Percentiles rank a stretch among this genome's conserved stretches.
Conservation (phyloP, 2,329 filamentous ascomycete genomes). For the Paraphaeosphaeria minitans region DNA sequence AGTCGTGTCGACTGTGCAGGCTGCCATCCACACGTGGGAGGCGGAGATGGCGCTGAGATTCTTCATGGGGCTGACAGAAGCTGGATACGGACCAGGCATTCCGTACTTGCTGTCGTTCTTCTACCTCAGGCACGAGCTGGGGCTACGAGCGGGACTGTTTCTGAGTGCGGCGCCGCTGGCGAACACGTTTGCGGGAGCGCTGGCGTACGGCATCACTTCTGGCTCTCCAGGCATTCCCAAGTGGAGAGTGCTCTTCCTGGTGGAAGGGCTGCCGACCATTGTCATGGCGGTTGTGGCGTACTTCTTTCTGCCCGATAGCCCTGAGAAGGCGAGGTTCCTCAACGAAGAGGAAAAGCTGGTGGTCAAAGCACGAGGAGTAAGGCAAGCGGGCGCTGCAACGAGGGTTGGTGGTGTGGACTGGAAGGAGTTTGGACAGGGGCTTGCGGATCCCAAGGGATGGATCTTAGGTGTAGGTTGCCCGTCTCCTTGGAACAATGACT, state of each 20-base stretch:
- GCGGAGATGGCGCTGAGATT: constrained; percentile 45
- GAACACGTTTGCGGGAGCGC: constrained; percentile 75
- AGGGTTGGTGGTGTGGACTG: constrained; percentile 36
- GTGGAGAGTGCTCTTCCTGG: constrained; percentile 65
- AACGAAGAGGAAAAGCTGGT: constrained; percentile 48
- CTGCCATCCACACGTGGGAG: constrained; percentile 35
- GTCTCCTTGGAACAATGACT: not conserved
- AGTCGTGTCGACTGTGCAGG: constrained; percentile 40
- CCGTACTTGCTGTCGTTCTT: constrained; percentile 62
- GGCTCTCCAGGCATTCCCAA: constrained; percentile 60
- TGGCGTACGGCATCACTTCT: constrained; percentile 62
- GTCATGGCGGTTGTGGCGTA: constrained; percentile 50
- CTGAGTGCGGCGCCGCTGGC: constrained; percentile 67
- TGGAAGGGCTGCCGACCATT: constrained; percentile 52
- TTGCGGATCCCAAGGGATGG: constrained; percentile 43
- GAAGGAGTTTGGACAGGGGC: constrained; percentile 35
- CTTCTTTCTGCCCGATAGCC: constrained; percentile 53
- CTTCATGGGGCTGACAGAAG: constrained; percentile 50
- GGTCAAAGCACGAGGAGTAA: constrained; percentile 35
- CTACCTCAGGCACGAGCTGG: constrained; percentile 63
- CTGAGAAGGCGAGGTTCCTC: constrained; percentile 50
- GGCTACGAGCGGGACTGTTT: constrained; percentile 62
- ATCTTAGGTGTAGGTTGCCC: constrained; percentile 36
- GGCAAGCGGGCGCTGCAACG: constrained; percentile 35
- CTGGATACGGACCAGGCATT: constrained; percentile 51